Evolutionary conservation across 495 filamentous ascomycete species (phyloP), one percentile per base, ranked within the genome.

Genomic region (Neurospora discreta): DNA sequence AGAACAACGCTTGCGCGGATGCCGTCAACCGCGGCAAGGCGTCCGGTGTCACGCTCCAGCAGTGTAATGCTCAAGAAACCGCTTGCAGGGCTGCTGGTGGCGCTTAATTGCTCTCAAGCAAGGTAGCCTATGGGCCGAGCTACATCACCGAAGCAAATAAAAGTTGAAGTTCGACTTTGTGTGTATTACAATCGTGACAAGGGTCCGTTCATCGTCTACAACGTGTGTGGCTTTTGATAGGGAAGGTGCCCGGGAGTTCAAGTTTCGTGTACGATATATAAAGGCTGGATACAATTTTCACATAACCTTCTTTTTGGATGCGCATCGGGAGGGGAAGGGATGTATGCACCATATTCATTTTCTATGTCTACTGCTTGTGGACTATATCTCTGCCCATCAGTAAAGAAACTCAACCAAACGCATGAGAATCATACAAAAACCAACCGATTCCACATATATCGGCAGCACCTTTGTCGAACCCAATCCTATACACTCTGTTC

Each of bases 1-100:
- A 87, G 81, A 83, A 85, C 74, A 87, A 87, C 74, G 77, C 73
- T n/a, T 86, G 85, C 76, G 80, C 81, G 69, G 74, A 85, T 46
- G 84, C 84, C 42, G 81, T 82, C 73, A 86, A 86, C 73, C 38
- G 73, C 41, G 79, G 81, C 42, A 40, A 73, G 58, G 75, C 75
- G 1, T 71, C 71, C 41, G 79, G 81, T 20, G 74, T 76, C 72
- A 77, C 73, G 7, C 77, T 84, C 44, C 69, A 71, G 15, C 78
- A 87, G 69, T 87, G 86, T 80, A 80, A 84, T 67, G 71, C 77
- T 23, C 85, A 87, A 76, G 79, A 81, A 68, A 33, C 46, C 4
- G 74, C 76, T 7, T 81, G 79, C 77, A 74, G 75, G 38, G 39
- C 69, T 16, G 78, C 77, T n/a, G 75, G 42, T 20, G 68, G 42